A percentile compares a stretch with the other conserved stretches of the same genome.
These are phyloP conservation scores for Cystofilobasidium bisporidii DNA, from an alignment of 768 basidiomycete species.

Conservation along the genomic window DNA sequence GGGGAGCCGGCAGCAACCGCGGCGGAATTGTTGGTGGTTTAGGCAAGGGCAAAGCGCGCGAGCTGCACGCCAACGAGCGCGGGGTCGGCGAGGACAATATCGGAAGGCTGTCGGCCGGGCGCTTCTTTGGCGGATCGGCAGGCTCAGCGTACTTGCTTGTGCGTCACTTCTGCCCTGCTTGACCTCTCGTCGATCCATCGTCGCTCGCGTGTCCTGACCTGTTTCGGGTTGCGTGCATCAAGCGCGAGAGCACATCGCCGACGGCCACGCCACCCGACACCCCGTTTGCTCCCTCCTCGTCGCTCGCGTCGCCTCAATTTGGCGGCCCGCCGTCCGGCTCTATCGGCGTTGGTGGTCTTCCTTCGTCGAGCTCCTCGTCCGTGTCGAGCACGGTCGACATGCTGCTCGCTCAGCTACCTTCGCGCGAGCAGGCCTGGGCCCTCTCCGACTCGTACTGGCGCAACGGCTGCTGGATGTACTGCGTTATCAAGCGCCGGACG, in stretches of 20 bases:
- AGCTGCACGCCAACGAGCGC: not conserved
- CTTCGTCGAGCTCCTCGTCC: not conserved
- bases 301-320: not conserved
- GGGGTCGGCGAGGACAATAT: constrained; percentile 15
- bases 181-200: not conserved
- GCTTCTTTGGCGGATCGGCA: constrained; percentile 4
- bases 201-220: too few relatives aligned
- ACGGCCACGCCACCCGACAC: not conserved
- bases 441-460: constrained; percentile 1
- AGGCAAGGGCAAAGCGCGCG: not conserved
- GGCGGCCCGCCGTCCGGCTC: not conserved
- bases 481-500: constrained; percentile 5
- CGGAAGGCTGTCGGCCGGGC: constrained; percentile 1
- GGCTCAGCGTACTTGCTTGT: constrained; percentile 8
- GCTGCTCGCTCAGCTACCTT: not conserved
- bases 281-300: not conserved
- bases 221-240: not conserved
- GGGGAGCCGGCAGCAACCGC: not conserved
- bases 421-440: constrained; percentile 5
- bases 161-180: not conserved
- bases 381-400: not conserved
- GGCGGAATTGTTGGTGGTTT: not conserved
- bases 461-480: constrained; percentile 21
- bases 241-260: not conserved
- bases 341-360: not conserved